Evolutionary conservation across 148 eudicot species (phyloP).

Genomic region (Agrostemma githago): DNA sequence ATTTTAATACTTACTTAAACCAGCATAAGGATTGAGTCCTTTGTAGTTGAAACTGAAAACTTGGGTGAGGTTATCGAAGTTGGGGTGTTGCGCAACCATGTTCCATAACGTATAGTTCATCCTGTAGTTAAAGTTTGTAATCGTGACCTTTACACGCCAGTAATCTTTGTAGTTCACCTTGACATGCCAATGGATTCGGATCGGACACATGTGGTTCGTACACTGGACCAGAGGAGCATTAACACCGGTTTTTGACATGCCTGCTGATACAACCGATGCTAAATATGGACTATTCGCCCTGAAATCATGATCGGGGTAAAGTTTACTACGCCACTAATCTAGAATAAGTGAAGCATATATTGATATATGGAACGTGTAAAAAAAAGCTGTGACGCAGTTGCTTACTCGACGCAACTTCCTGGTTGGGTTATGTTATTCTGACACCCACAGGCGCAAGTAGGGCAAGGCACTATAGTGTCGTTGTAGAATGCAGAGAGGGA

Average conservation of each 20-base stretch:
- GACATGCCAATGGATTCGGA: conserved; percentile 66
- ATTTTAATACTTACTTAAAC: conserved; percentile 37
- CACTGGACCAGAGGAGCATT: conserved; percentile 44
- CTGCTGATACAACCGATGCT: conserved; percentile 34
- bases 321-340: not conserved
- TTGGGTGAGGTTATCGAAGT: conserved; percentile 53
- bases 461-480: conserved; percentile 49
- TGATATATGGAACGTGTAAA: not conserved
- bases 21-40: conserved; percentile 42
- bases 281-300: conserved; percentile 45
- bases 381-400: not conserved
- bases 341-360: no score
- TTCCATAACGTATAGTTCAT: conserved; percentile 65
- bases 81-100: conserved; percentile 56
- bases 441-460: conserved; percentile 61
- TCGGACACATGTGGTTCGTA: conserved; percentile 64
- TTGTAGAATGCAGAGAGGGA: conserved; percentile 67
- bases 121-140: conserved; percentile 56
- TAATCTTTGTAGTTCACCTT: conserved; percentile 58
- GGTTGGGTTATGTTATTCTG: conserved; percentile 35
- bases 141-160: conserved; percentile 63
- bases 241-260: conserved; percentile 21
- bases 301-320: conserved; percentile 10
- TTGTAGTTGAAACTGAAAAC: conserved; percentile 53
- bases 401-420: conserved; percentile 51